Conservation (phyloP, 805 yeast genomes). For the Wickerhamomyces silvicola region DNA sequence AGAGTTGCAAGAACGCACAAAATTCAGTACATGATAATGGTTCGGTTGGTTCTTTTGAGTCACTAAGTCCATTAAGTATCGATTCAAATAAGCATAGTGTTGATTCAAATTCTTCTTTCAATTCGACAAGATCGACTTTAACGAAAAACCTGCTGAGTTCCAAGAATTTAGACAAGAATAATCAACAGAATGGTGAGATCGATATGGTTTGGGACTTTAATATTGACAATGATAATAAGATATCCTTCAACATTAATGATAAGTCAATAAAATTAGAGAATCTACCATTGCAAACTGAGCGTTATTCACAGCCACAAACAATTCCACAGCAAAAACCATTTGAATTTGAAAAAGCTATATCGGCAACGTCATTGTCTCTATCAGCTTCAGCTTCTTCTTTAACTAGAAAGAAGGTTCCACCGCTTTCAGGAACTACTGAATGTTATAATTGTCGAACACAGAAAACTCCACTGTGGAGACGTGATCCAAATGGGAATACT, state of each 20-base stretch:
- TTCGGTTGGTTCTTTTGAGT: slow-evolving; percentile 10
- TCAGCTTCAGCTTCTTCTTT: slow-evolving; percentile 17
- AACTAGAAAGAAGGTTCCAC: slow-evolving; percentile 17
- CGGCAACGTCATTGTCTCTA: slow-evolving; percentile 4
- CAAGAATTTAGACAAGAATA: slow-evolving; percentile 3
- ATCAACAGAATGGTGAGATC: slow-evolving; percentile 31
- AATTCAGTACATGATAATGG: slow-evolving; percentile 2
- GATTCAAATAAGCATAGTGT: slow-evolving; percentile 19
- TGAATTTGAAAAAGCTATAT: not conserved
- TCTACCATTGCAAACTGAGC: no score
- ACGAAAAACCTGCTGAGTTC: slow-evolving; percentile 13
- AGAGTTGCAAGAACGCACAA: slow-evolving; percentile 19
- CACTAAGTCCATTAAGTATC: slow-evolving; percentile 16
- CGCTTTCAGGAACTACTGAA: slow-evolving; percentile 22
- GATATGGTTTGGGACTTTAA: slow-evolving; percentile 34
- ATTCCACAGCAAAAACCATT: slow-evolving; percentile 8
- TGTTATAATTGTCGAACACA: slow-evolving; percentile 87
- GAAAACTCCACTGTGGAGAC: slow-evolving; percentile 91
- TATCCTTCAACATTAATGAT: slow-evolving; percentile 10
- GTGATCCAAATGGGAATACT: slow-evolving; percentile 86
- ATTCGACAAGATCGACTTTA: slow-evolving; percentile 12
- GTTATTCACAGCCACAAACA: slow-evolving; percentile 10
- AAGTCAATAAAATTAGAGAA: slow-evolving; percentile 11
- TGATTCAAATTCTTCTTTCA: slow-evolving; percentile 14
- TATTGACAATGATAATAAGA: slow-evolving; percentile 19